These are phyloP conservation scores for Harringtonia aguacate DNA, from an alignment of 2,329 filamentous ascomycete species.

Conservation along the genomic window DNA sequence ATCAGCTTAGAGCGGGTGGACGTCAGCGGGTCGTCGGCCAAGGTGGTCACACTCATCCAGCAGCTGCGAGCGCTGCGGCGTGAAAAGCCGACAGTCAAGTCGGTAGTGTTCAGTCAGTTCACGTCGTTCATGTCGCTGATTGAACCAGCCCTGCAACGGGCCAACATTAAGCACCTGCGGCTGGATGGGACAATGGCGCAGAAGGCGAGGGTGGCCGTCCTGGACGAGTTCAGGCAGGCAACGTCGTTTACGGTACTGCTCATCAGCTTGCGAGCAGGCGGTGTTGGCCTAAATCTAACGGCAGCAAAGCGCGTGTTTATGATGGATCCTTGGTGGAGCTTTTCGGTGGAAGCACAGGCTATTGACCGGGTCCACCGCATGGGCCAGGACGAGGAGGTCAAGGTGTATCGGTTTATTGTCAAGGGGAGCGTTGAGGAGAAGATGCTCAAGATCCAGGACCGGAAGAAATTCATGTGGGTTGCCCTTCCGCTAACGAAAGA, in stretches of 20 bases:
- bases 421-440: slow-evolving; percentile 87
- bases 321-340: slow-evolving; percentile 99
- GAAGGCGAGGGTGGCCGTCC: slow-evolving; percentile 67
- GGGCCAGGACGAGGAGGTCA: slow-evolving; percentile 81
- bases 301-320: slow-evolving; percentile 85
- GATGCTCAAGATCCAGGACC: slow-evolving; percentile 87
- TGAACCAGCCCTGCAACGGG: slow-evolving; percentile 62
- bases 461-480: slow-evolving; percentile 90
- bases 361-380: slow-evolving; percentile 97
- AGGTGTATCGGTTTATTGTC: slow-evolving; percentile 80
- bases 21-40: slow-evolving; percentile 66
- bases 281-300: slow-evolving; percentile 88
- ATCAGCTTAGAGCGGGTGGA: slow-evolving; percentile 53
- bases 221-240: slow-evolving; percentile 57
- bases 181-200: slow-evolving; percentile 88
- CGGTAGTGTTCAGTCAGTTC: slow-evolving; percentile 94
- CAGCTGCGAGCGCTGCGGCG: slow-evolving; percentile 61
- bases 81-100: slow-evolving; percentile 62
- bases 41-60: slow-evolving; percentile 69
- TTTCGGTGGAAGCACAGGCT: slow-evolving; percentile 89
- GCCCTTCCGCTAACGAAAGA: too few species aligned
- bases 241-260: slow-evolving; percentile 63
- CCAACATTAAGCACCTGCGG: slow-evolving; percentile 69
- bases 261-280: slow-evolving; percentile 78
- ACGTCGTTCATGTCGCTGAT: slow-evolving; percentile 93